Evolutionary conservation across 2,329 filamentous ascomycete species (phyloP).

Genomic region (Curvularia sp.): DNA sequence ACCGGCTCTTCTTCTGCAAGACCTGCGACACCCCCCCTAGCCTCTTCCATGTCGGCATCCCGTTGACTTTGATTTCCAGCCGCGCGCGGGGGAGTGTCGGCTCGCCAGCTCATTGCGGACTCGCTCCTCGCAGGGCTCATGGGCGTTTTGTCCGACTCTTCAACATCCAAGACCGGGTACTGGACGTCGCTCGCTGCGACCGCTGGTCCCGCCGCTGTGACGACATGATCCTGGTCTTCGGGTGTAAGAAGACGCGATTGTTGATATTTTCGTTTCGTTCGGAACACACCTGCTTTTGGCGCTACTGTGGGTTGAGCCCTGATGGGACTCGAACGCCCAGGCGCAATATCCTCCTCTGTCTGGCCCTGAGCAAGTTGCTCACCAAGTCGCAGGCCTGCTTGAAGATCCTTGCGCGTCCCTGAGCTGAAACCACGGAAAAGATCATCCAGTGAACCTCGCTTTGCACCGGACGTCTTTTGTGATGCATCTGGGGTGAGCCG

Average conservation of each 20-base stretch:
- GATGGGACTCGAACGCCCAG: slow-evolving; percentile 26
- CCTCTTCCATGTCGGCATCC: slow-evolving; percentile 5
- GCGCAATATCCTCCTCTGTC: slow-evolving; percentile 23
- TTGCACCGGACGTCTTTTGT: slow-evolving; percentile 30
- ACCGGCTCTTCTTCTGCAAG: slow-evolving; percentile 6
- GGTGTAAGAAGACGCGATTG: slow-evolving; percentile 45
- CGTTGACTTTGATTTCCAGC: background rate
- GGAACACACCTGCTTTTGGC: slow-evolving; percentile 32
- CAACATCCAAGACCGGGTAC: slow-evolving; percentile 33
- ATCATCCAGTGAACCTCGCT: slow-evolving; percentile 42
- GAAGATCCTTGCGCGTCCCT: slow-evolving; percentile 48
- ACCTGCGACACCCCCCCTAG: slow-evolving; percentile 7
- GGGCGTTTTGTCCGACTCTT: slow-evolving; percentile 30
- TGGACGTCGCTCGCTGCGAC: slow-evolving; percentile 28
- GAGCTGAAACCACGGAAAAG: slow-evolving; percentile 51
- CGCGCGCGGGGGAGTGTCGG: slow-evolving; percentile 29
- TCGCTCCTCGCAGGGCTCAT: slow-evolving; percentile 43
- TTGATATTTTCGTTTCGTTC: slow-evolving; percentile 32
- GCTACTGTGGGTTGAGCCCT: slow-evolving; percentile 19
- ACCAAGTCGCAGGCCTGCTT: slow-evolving; percentile 49
- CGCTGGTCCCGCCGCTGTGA: slow-evolving; percentile 20
- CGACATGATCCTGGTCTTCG: slow-evolving; percentile 40
- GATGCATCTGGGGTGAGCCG: slow-evolving; percentile 39
- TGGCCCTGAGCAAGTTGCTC: slow-evolving; percentile 46
- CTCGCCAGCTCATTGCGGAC: slow-evolving; percentile 45